A percentile compares a stretch with the other conserved stretches of the same genome.
Conservation (phyloP, 768 basidiomycete species). For the Collybia nuda region DNA sequence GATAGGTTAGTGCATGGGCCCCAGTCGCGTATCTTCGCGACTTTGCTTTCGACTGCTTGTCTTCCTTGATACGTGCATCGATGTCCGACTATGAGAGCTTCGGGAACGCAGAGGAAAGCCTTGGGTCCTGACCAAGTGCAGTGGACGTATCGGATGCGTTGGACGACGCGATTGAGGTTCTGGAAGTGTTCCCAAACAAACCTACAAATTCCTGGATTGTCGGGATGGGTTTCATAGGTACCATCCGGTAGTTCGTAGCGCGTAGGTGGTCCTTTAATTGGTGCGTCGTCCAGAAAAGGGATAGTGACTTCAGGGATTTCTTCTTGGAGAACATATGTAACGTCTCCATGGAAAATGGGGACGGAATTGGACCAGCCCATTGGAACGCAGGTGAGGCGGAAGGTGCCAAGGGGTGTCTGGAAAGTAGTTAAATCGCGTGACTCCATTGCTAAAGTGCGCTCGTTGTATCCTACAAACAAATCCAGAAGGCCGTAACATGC, state of each 20-base stretch:
- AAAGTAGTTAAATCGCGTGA: slow-evolving; percentile 34
- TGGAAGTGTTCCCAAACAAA: slow-evolving; percentile 41
- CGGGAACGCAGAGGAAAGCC: slow-evolving; percentile 22
- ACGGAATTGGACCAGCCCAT: no score
- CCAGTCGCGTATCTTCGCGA: slow-evolving; percentile 22
- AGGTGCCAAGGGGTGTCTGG: no score
- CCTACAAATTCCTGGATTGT: slow-evolving; percentile 27
- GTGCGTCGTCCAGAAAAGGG: slow-evolving; percentile 18
- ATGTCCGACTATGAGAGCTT: slow-evolving; percentile 34
- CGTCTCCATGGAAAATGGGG: no score
- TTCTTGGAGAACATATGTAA: slow-evolving; percentile 19
- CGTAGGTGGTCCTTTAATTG: slow-evolving; percentile 3
- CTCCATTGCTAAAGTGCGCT: slow-evolving; percentile 15
- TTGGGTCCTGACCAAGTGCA: slow-evolving; percentile 38
- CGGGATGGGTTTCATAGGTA: slow-evolving; percentile 8
- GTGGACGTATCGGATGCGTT: slow-evolving; percentile 32
- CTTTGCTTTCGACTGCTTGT: slow-evolving; percentile 16
- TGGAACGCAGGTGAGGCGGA: no score
- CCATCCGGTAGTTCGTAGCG: not conserved
- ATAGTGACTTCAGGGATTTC: slow-evolving; percentile 7
- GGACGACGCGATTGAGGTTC: slow-evolving; percentile 33
- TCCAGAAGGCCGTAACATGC: slow-evolving; percentile 26
- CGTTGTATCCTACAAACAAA: slow-evolving; percentile 34
- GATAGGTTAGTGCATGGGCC: slow-evolving; percentile 13
- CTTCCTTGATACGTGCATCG: slow-evolving; percentile 33